These are phyloP conservation scores for Viola odorata DNA, from an alignment of 345 rosid species.

Conservation along the genomic window DNA sequence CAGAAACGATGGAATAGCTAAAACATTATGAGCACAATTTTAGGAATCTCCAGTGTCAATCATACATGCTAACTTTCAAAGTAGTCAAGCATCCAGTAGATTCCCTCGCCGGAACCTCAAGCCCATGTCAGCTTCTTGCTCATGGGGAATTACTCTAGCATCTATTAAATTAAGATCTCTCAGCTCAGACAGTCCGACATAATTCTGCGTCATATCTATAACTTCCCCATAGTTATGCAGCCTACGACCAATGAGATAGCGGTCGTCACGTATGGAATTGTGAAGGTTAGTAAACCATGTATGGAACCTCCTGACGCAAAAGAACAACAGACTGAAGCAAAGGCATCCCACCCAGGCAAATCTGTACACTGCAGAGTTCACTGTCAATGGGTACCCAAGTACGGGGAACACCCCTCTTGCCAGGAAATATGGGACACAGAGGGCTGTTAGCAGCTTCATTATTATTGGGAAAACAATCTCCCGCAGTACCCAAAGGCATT, in stretches of 20 bases:
- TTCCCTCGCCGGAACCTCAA: constrained; percentile 52
- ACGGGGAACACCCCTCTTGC: constrained; percentile 93
- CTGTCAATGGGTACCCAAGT: constrained; percentile 83
- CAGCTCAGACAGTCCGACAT: constrained; percentile 20
- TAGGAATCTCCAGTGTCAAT: neutral
- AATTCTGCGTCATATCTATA: constrained; percentile 24
- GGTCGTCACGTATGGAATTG: constrained; percentile 94
- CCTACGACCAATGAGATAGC: constrained; percentile 85
- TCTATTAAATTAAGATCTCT: constrained; percentile 17
- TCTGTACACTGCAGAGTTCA: constrained; percentile 91
- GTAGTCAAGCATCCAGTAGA: constrained; percentile 28
- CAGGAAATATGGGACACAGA: constrained; percentile 84
- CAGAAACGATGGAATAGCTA: neutral
- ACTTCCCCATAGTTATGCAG: constrained; percentile 88
- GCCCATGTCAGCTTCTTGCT: constrained; percentile 48
- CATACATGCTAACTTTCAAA: neutral
- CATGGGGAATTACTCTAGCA: constrained; percentile 30
- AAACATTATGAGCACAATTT: neutral
- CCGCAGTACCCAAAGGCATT: constrained; percentile 80
- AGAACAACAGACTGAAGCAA: constrained; percentile 57
- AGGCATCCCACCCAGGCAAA: constrained; percentile 99
- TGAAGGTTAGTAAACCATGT: constrained; percentile 98
- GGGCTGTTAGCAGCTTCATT: constrained; percentile 93
- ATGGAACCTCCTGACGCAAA: constrained; percentile 82
- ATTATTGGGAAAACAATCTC: constrained; percentile 89